A percentile compares a stretch with the other conserved stretches of the same genome.
phyloP scores from a whole-genome alignment of 1,139 yeast species.

The Meyerozyma smithsonii region DNA sequence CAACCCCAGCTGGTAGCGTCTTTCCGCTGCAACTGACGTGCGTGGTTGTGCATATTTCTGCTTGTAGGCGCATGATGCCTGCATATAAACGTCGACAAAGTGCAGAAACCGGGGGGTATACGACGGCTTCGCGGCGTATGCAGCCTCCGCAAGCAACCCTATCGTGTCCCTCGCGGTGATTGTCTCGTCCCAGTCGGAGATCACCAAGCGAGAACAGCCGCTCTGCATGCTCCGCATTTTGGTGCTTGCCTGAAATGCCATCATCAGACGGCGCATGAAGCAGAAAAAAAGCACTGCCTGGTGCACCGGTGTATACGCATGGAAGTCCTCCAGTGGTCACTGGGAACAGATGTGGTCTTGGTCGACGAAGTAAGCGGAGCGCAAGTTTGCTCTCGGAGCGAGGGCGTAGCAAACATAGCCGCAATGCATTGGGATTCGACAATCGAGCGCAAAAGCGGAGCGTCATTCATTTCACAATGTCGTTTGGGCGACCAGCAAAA shows the following conservation, averaged over 20 bases:
- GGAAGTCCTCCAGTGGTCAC: too few relatives aligned
- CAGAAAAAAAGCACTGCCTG: neutral
- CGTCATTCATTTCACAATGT: too few relatives aligned
- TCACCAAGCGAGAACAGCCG: conserved; percentile 20
- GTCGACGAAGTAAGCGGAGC: too few relatives aligned
- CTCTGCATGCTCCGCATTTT: too few relatives aligned
- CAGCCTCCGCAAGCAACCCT: conserved; percentile 45
- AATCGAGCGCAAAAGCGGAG: too few relatives aligned
- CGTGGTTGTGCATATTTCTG: conserved; percentile 15
- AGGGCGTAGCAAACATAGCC: too few relatives aligned
- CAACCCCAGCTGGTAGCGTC: conserved; percentile 42
- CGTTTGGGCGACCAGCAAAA: too few relatives aligned
- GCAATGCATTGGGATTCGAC: too few relatives aligned
- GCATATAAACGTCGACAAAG: conserved; percentile 42
- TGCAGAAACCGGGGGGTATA: conserved; percentile 38
- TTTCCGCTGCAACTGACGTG: conserved; percentile 26
- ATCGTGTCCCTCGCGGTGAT: conserved; percentile 58
- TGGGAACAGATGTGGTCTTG: too few relatives aligned
- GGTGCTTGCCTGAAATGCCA: neutral
- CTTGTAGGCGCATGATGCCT: conserved; percentile 26
- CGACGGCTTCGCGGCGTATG: conserved; percentile 36
- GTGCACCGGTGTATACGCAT: too few relatives aligned
- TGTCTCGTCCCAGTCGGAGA: conserved; percentile 73
- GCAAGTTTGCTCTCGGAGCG: too few relatives aligned
- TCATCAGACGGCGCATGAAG: neutral